Evolutionary conservation across 208 protist genomes (phyloP).

Genomic region (Acanthamoeba healyi): DNA sequence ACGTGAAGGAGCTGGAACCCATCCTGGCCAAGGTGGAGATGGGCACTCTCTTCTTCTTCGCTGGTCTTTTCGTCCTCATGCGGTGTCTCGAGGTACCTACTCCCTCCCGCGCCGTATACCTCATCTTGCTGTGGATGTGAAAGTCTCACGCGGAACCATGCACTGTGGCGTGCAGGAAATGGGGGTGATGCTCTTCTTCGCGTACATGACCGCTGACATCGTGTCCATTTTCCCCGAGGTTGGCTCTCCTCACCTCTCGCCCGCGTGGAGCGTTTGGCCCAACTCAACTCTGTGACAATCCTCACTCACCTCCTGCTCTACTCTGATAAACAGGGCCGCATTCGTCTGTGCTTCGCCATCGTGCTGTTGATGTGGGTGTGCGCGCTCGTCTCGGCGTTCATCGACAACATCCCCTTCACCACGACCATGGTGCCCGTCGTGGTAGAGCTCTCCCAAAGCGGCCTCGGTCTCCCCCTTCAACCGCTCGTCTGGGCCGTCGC

Average conservation of each 20-base stretch:
- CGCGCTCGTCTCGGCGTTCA: constrained; percentile 77
- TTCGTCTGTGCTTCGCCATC: constrained; percentile 74
- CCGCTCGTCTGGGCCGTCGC: constrained; percentile 88
- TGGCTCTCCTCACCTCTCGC: too few species aligned
- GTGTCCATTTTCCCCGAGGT: constrained; percentile 16
- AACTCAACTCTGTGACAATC: neutral
- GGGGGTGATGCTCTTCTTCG: constrained; percentile 48
- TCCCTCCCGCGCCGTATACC: too few species aligned
- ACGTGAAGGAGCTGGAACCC: constrained; percentile 75
- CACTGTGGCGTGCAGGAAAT: neutral
- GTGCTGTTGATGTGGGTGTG: constrained; percentile 85
- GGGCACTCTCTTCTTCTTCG: constrained; percentile 87
- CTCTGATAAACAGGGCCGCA: constrained; percentile 18
- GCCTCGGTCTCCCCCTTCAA: constrained; percentile 82
- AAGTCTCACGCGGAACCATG: too few species aligned
- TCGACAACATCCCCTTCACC: constrained; percentile 79
- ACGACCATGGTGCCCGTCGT: constrained; percentile 80
- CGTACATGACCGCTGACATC: neutral
- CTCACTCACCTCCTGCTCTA: neutral
- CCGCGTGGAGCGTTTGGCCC: too few species aligned
- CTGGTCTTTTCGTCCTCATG: constrained; percentile 86
- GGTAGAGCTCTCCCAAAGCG: constrained; percentile 77
- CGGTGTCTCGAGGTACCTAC: constrained; percentile 68
- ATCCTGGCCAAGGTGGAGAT: constrained; percentile 85
- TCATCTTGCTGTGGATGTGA: too few species aligned